phyloP scores from a whole-genome alignment of 352 stramenopile species.

The Pythium diclinum region DNA sequence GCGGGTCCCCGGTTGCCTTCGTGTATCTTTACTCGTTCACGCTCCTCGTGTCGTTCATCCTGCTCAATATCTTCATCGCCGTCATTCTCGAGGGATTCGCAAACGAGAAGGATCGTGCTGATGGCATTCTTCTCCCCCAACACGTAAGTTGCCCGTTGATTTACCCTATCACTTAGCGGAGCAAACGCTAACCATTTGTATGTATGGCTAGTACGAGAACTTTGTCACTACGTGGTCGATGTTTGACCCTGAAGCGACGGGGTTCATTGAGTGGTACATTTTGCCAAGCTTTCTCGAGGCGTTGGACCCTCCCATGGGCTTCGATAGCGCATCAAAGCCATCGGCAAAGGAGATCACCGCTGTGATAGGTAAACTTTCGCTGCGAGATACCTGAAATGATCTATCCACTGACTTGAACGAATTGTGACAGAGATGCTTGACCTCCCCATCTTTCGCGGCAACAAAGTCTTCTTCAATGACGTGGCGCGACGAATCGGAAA shows the following conservation, averaged over 20 bases:
- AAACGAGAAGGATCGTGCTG: constrained; percentile 31
- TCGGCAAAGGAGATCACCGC: constrained; percentile 42
- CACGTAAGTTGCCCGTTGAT: constrained; percentile 32
- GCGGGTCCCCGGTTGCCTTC: constrained; percentile 56
- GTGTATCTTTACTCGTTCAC: constrained; percentile 87
- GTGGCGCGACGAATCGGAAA: constrained; percentile 50
- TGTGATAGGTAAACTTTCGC: constrained; percentile 39
- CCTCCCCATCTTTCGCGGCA: constrained; percentile 48
- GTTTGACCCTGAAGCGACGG: constrained; percentile 84
- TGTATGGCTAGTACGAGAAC: constrained; percentile 54
- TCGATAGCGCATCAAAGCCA: constrained; percentile 37
- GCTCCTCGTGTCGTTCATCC: constrained; percentile 82
- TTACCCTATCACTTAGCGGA: neutral
- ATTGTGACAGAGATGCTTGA: constrained; percentile 41
- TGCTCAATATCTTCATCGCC: constrained; percentile 92
- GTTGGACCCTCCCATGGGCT: constrained; percentile 67
- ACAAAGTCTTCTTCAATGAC: constrained; percentile 74
- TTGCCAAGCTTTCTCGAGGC: constrained; percentile 59
- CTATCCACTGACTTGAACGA: no score
- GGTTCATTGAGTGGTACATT: constrained; percentile 70
- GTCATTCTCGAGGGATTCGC: constrained; percentile 90
- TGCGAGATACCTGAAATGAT: no score
- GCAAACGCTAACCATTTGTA: neutral
- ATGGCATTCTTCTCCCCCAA: constrained; percentile 41
- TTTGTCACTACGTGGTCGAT: constrained; percentile 71